A percentile compares a stretch with the other conserved stretches of the same genome.
Evolutionary conservation across 345 rosid genomes (phyloP).

Genomic region (Camelina laxa): DNA sequence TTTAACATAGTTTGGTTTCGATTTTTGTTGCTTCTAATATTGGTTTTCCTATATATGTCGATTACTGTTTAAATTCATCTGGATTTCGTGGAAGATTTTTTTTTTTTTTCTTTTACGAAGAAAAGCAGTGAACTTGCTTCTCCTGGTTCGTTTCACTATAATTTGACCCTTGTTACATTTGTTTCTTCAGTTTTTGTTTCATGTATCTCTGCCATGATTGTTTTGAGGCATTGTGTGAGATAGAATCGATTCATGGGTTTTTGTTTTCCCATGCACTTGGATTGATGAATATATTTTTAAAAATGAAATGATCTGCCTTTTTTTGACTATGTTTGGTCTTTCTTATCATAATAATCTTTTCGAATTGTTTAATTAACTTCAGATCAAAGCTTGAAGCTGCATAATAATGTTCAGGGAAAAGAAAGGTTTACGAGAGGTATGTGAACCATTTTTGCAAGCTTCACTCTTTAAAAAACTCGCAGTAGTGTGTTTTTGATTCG

Average conservation of each 20-base stretch:
- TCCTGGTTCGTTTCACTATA: neutral
- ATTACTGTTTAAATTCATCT: neutral
- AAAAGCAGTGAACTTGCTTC: neutral
- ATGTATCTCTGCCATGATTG: neutral
- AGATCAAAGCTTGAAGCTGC: neutral
- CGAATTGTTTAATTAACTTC: neutral
- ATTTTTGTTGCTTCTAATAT: neutral
- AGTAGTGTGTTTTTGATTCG: neutral
- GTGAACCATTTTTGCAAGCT: neutral
- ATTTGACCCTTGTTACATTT: too few relatives aligned
- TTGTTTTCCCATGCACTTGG: neutral
- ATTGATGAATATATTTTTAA: neutral
- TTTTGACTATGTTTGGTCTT: neutral
- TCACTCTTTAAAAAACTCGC: neutral
- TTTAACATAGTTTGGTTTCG: neutral
- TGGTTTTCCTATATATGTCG: neutral
- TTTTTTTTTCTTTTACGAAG: too few relatives aligned
- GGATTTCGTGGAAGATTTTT: neutral
- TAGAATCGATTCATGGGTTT: neutral
- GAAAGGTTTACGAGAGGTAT: slow-evolving; percentile 2
- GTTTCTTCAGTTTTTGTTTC: neutral
- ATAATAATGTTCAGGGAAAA: slow-evolving; percentile 26
- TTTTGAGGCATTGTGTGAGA: neutral
- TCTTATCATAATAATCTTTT: neutral
- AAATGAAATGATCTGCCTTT: neutral